Conservation (phyloP, 805 yeast genomes). For the Isabelozyma rhagii region DNA sequence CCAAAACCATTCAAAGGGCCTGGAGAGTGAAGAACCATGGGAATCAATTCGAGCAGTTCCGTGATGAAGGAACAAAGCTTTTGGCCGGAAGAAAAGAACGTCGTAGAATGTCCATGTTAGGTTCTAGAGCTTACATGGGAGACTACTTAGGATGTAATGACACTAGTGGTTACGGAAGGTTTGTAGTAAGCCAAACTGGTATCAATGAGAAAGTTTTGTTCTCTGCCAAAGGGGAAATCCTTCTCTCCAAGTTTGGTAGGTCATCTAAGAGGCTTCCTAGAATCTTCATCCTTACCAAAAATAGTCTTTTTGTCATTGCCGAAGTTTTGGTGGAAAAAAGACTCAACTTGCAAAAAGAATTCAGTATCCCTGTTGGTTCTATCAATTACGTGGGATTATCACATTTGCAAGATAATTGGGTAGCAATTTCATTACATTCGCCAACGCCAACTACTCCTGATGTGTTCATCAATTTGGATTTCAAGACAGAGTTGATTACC, state of each 20-base stretch:
- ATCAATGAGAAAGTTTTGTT: conserved; percentile 70
- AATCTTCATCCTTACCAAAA: conserved; percentile 64
- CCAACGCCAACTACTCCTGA: conserved; percentile 64
- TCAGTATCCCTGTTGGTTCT: conserved; percentile 53
- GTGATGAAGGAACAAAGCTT: conserved; percentile 77
- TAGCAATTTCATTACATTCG: conserved; percentile 56
- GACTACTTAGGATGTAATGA: conserved; percentile 88
- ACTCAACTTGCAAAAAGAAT: conserved; percentile 58
- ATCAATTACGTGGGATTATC: conserved; percentile 69
- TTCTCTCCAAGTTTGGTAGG: conserved; percentile 86
- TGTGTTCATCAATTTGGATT: conserved; percentile 70
- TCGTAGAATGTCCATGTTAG: conserved; percentile 81
- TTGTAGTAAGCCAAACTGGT: conserved; percentile 65
- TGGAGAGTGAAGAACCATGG: conserved; percentile 82
- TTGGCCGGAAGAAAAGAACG: conserved; percentile 81
- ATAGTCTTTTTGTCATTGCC: conserved; percentile 64
- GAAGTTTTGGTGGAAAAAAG: conserved; percentile 65
- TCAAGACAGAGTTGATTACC: conserved; percentile 86
- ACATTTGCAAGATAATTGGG: conserved; percentile 86
- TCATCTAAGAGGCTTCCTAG: conserved; percentile 79
- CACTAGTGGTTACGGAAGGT: conserved; percentile 66
- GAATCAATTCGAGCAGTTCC: conserved; percentile 74
- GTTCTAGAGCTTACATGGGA: conserved; percentile 89
- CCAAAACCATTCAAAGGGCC: conserved; percentile 72
- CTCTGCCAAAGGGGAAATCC: conserved; percentile 76